Percentiles rank a stretch among this genome's conserved stretches.
These are phyloP conservation scores for Yarrowia keelungensis DNA, from an alignment of 805 yeast genomes.

Conservation along the genomic window DNA sequence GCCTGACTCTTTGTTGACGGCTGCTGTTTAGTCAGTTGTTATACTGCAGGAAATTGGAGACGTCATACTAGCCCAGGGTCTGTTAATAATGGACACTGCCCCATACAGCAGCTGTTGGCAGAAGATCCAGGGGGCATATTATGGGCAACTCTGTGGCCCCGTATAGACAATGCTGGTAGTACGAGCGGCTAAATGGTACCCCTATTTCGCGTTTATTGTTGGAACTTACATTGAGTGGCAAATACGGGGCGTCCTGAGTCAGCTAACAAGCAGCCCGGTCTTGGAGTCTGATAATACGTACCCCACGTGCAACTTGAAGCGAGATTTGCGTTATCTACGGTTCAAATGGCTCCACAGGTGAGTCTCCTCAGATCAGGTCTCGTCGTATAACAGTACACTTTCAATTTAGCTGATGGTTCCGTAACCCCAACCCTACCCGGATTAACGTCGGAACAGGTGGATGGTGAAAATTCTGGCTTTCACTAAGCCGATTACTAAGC, in stretches of 20 bases:
- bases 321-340: no score
- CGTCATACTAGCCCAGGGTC: not conserved
- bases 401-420: no score
- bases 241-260: slow-evolving; percentile 2
- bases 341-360: no score
- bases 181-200: not conserved
- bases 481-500: no score
- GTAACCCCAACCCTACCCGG: not conserved
- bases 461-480: no score
- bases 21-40: not conserved
- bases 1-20: not conserved
- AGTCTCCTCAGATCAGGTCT: no score
- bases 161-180: not conserved
- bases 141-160: not conserved
- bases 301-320: no score
- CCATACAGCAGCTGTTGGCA: not conserved
- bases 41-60: slow-evolving; percentile 6
- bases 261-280: not conserved
- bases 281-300: no score
- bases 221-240: not conserved
- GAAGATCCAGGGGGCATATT: not conserved
- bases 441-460: not conserved
- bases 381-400: no score
- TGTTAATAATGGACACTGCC: not conserved
- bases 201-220: not conserved